Conservation (phyloP, 345 rosid genomes). For the Angophora floribunda region DNA sequence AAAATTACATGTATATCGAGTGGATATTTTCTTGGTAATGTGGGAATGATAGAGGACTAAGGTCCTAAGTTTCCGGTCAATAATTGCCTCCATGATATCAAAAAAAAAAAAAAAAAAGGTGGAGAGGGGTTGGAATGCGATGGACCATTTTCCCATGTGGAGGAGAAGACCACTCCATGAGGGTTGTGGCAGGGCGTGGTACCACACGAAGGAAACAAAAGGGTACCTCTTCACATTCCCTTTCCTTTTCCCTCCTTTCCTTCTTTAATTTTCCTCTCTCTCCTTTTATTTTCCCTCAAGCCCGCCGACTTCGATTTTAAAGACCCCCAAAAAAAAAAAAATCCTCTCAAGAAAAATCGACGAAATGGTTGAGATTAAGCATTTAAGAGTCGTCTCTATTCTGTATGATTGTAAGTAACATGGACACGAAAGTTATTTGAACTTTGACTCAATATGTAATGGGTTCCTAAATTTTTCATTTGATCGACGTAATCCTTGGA, state of each 20-base stretch:
- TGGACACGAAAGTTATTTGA: not conserved
- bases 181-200: not conserved
- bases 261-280: not conserved
- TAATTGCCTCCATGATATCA: not conserved
- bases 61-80: not conserved
- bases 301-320: not conserved
- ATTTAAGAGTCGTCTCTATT: rapidly evolving
- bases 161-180: not conserved
- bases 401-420: not conserved
- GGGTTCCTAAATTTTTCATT: too few species aligned
- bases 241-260: not conserved
- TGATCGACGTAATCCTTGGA: rapidly evolving
- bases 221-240: not conserved
- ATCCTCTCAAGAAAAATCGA: not conserved
- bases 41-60: not conserved
- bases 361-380: not conserved
- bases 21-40: not conserved
- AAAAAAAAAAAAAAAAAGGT: not conserved
- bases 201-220: not conserved
- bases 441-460: too few species aligned
- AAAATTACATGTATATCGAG: not conserved
- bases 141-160: not conserved
- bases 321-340: rapidly evolving
- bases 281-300: not conserved
- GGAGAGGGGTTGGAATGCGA: not conserved